phyloP scores from a whole-genome alignment of 164 flowering plant genomes.

The Hamamelis virginiana region DNA sequence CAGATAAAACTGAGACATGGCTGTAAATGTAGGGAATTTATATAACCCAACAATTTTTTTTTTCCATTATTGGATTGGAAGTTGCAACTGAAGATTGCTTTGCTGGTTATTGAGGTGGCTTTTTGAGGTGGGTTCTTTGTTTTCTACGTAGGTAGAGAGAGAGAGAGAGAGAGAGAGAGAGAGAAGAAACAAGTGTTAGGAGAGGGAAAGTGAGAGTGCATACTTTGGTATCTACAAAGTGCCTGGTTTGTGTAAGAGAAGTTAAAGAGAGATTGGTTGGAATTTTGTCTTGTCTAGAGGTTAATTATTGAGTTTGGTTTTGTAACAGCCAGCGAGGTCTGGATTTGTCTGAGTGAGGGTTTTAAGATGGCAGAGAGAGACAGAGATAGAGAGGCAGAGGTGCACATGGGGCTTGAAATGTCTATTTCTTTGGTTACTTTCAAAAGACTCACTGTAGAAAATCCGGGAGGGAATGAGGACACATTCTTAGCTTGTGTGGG shows the following conservation, averaged over 20 bases:
- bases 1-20: constrained; percentile 5
- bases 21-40: constrained; percentile 11
- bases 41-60: neutral
- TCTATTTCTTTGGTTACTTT: constrained; percentile 19
- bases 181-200: neutral
- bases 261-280: constrained; percentile 12
- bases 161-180: constrained; percentile 9
- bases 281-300: neutral
- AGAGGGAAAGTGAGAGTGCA: constrained; percentile 16
- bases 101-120: neutral
- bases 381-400: too few relatives aligned
- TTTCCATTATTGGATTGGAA: neutral
- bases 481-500: neutral
- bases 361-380: neutral
- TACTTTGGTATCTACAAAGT: constrained; percentile 19
- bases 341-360: too few relatives aligned
- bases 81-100: neutral
- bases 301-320: neutral
- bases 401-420: constrained; percentile 21
- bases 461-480: constrained; percentile 6
- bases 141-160: neutral
- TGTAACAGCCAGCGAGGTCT: constrained; percentile 1
- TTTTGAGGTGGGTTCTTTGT: constrained; percentile 7
- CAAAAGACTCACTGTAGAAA: constrained; percentile 7
- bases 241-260: constrained; percentile 15